Percentiles rank a stretch among this genome's conserved stretches.
These are phyloP conservation scores for Botrytis sinoallii DNA, from an alignment of 2,329 filamentous ascomycete species.

Conservation along the genomic window DNA sequence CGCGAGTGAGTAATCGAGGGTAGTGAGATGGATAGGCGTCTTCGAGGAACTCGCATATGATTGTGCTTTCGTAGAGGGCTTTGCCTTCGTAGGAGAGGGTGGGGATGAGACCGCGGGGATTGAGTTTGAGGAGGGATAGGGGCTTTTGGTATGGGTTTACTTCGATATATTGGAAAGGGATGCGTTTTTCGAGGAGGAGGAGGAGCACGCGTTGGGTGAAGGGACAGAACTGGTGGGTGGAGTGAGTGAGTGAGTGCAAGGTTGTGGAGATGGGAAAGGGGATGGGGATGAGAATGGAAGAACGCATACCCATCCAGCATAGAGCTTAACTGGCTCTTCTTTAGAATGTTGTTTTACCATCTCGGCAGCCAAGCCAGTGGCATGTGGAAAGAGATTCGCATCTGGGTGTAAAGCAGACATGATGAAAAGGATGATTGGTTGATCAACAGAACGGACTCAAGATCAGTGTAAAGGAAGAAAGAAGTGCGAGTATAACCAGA, in stretches of 20 bases:
- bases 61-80: constrained; percentile 68
- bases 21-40: constrained; percentile 57
- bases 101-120: constrained; percentile 73
- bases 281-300: too few relatives aligned
- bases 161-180: constrained; percentile 72
- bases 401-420: constrained; percentile 26
- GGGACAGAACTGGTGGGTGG: constrained; percentile 46
- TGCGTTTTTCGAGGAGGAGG: constrained; percentile 67
- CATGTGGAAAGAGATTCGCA: constrained; percentile 41
- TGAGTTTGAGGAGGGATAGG: constrained; percentile 63
- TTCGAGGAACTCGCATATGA: constrained; percentile 74
- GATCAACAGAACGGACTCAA: not conserved
- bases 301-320: constrained; percentile 66
- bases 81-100: constrained; percentile 57
- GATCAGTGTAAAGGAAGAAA: not conserved
- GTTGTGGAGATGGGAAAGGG: not conserved
- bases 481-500: not conserved
- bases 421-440: not conserved
- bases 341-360: constrained; percentile 47
- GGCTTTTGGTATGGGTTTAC: constrained; percentile 77
- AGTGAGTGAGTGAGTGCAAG: not conserved
- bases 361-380: constrained; percentile 49
- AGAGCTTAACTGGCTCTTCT: constrained; percentile 59
- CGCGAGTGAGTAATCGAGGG: constrained; percentile 53
- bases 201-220: constrained; percentile 72